Conservation (phyloP, 2,329 filamentous ascomycete genomes). For the Aspergillus niger region DNA sequence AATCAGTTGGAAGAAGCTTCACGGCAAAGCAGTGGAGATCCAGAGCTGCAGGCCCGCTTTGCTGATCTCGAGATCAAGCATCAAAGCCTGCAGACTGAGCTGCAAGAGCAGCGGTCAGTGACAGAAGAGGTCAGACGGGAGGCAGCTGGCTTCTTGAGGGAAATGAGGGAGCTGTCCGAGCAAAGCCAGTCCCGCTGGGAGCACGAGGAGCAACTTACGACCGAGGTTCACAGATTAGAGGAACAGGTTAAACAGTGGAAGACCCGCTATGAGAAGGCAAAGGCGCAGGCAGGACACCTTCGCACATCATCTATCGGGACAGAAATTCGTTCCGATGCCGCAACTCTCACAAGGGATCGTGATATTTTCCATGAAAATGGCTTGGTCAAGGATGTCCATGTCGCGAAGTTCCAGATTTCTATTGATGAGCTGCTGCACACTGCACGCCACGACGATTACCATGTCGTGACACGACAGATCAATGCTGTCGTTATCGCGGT, state of each 20-base stretch:
- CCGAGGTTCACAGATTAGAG: constrained; percentile 74
- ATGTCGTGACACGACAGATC: constrained; percentile 79
- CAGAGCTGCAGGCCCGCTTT: constrained; percentile 63
- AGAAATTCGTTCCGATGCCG: constrained; percentile 44
- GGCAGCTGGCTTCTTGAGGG: constrained; percentile 77
- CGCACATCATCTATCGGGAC: constrained; percentile 79
- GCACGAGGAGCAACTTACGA: constrained; percentile 75
- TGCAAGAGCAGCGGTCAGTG: constrained; percentile 74
- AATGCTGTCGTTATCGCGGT: constrained; percentile 82
- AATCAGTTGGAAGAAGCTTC: constrained; percentile 58
- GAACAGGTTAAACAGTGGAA: constrained; percentile 88
- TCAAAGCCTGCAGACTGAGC: constrained; percentile 63
- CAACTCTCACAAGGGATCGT: constrained; percentile 65
- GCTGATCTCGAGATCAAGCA: constrained; percentile 62
- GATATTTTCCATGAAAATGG: constrained; percentile 72
- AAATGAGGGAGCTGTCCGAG: constrained; percentile 85
- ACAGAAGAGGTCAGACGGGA: constrained; percentile 86
- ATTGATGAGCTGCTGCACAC: constrained; percentile 85
- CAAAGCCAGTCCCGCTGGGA: constrained; percentile 78
- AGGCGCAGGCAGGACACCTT: constrained; percentile 81
- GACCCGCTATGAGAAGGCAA: constrained; percentile 80
- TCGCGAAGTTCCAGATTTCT: constrained; percentile 92
- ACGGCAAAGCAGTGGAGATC: constrained; percentile 41
- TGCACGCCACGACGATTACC: constrained; percentile 72
- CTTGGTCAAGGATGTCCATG: constrained; percentile 83